phyloP scores from a whole-genome alignment of 2,329 filamentous ascomycete genomes.

The Stagonosporopsis vannaccii region DNA sequence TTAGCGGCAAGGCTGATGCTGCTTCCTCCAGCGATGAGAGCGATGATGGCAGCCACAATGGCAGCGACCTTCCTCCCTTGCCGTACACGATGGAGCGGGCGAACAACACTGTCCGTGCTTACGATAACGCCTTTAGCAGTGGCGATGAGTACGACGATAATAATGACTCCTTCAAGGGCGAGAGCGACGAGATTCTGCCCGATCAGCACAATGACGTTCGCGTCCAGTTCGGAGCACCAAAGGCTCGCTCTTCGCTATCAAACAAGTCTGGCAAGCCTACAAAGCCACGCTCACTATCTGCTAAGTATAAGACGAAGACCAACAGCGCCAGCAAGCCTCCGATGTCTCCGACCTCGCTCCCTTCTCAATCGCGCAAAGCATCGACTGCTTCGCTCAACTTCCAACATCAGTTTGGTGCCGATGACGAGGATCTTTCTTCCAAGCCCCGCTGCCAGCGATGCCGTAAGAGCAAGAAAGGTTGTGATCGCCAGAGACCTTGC shows the following conservation, averaged over 20 bases:
- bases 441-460: slow-evolving; percentile 98
- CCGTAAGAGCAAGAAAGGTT: slow-evolving; percentile 99
- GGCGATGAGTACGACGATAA: slow-evolving; percentile 66
- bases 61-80: slow-evolving; percentile 51
- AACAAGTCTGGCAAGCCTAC: slow-evolving; percentile 51
- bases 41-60: slow-evolving; percentile 76
- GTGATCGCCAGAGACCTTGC: slow-evolving; percentile 94
- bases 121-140: slow-evolving; percentile 61
- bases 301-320: slow-evolving; percentile 60
- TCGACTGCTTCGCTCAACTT: slow-evolving; percentile 74
- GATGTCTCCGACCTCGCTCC: slow-evolving; percentile 67
- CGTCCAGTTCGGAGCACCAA: slow-evolving; percentile 52
- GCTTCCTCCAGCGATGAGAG: slow-evolving; percentile 60
- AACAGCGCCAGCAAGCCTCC: slow-evolving; percentile 52
- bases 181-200: slow-evolving; percentile 57
- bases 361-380: slow-evolving; percentile 74
- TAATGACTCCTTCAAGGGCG: slow-evolving; percentile 62
- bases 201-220: slow-evolving; percentile 48
- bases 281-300: slow-evolving; percentile 52
- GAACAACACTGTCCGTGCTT: slow-evolving; percentile 53
- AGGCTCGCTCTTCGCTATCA: slow-evolving; percentile 48
- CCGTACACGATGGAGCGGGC: slow-evolving; percentile 36
- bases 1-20: slow-evolving; percentile 86
- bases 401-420: slow-evolving; percentile 67
- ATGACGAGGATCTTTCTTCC: slow-evolving; percentile 90